Base-by-base conservation (phyloP, 495 filamentous ascomycete genomes). In the Schizothecium vesticola region DNA sequence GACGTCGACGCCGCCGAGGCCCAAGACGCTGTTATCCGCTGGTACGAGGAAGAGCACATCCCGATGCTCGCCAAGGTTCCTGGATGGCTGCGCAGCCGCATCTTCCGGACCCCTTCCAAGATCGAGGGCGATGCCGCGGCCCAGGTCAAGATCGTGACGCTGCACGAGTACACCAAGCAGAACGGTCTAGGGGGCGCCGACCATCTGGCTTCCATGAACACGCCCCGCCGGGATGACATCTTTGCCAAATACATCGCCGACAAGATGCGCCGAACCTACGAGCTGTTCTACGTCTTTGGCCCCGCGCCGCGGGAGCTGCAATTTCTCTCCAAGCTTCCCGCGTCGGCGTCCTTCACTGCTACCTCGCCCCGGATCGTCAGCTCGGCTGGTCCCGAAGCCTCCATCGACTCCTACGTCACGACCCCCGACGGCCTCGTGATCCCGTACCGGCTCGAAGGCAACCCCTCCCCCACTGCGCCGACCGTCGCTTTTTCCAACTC, bases 281-380 rank as follows among this genome's bases (percentile, higher is more conserved):
- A 87, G 61, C 87, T 92, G 72, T 89, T 91, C 73, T 93, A 92
- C 78, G 89, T 89, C 55, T 93, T 95, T 71, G 90, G 90, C 0
- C 86, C 90, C 0, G 90, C 85, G 0, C 88, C 90, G 9, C 81
- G 90, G n/a, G 88, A 92, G 64, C 80, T 93, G 22, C 68, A 80
- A 4, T 82, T 78, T 10, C 70, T 84, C 12, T 86, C 75, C 69
- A 59, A 77, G 69, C 67, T 84, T 73, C 67, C 78, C 0, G 51
- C 65, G 3, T 11, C 72, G 0, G 69, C 69, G 1, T 77, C 80
- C 5, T 89, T 87, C 36, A 83, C 82, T 61, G 86, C 90, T 26
- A 78, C 78, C 0, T 80, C 84, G 64, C 83, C 83, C 5, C 81
- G 73, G 64, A 89, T 87, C 0, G 68, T 80, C 57, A 82, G 85